Evolutionary conservation across 1,139 yeast genomes (phyloP).

Genomic region (Debaryomycetaceae sp.): DNA sequence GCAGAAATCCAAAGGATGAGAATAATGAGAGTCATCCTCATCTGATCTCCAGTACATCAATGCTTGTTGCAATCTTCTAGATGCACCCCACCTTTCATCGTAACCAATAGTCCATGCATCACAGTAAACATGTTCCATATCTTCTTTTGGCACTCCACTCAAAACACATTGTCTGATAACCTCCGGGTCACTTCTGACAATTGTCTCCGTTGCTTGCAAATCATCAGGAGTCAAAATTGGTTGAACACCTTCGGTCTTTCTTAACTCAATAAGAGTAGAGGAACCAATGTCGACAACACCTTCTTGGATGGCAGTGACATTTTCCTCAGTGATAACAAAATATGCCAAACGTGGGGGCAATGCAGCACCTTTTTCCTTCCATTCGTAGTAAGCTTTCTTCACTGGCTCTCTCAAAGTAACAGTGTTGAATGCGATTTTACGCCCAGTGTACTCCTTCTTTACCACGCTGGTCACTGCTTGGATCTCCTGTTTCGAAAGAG

Average conservation of each 20-base stretch:
- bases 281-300: slow-evolving; percentile 61
- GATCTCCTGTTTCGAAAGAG: slow-evolving; percentile 58
- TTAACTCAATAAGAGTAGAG: slow-evolving; percentile 44
- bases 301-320: slow-evolving; percentile 61
- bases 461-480: slow-evolving; percentile 30
- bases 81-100: slow-evolving; percentile 80
- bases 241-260: slow-evolving; percentile 57
- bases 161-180: slow-evolving; percentile 72
- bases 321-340: slow-evolving; percentile 60
- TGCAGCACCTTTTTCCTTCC: slow-evolving; percentile 65
- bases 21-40: slow-evolving; percentile 78
- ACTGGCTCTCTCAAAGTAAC: slow-evolving; percentile 70
- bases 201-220: slow-evolving; percentile 58
- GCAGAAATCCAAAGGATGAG: slow-evolving; percentile 80
- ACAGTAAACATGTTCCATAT: slow-evolving; percentile 72
- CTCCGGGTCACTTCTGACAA: slow-evolving; percentile 62
- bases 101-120: slow-evolving; percentile 87
- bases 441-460: slow-evolving; percentile 39
- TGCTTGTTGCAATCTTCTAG: slow-evolving; percentile 76
- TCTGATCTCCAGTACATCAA: slow-evolving; percentile 74
- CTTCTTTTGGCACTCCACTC: slow-evolving; percentile 61
- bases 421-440: slow-evolving; percentile 57
- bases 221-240: slow-evolving; percentile 75
- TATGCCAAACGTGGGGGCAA: slow-evolving; percentile 66
- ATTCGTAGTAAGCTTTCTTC: slow-evolving; percentile 56